Base-by-base conservation (phyloP, 176 grass and related monocot species). In the Hordeum vulgare region DNA sequence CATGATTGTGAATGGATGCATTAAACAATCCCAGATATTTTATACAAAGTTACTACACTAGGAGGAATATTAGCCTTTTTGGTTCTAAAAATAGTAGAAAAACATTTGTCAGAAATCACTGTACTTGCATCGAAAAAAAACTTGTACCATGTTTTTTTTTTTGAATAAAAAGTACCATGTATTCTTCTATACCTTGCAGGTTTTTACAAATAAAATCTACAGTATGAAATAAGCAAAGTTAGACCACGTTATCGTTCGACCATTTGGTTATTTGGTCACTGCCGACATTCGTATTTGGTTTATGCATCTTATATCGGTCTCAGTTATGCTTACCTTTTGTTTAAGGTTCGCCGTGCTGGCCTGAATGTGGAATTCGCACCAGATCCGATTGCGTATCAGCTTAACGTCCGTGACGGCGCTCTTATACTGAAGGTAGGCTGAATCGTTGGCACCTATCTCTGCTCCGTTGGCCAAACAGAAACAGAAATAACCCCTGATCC, bases 311-410 rank as follows among this genome's bases (percentile, higher is more conserved):
- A 57, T 27, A 71, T 84, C 63, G 40, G 6, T 74, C 54, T n/a
- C 28, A 80, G 13, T 80, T 83, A 20, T 63, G n/a, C 36, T 76
- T 76, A 39, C 58, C 40, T 40, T 90, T n/a, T 83, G 75, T 34
- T 28, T 73, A 86, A 96, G 96, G 96, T 92, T 56, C 83, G 89
- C 1, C 89, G 88, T 78, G 87, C 91, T 81, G 80, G 87, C 26
- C 88, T 99, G 78, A 91, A 99, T 65, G 78, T 94, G 78, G 96
- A 99, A 14, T 96, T 99, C 70, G 96, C 96, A 74, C 85, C 91
- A 11, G 89, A 99, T 89, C 90, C 85, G 68, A 74, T 99, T 65
- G 89, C 93, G 42, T 96, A 99, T 77, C 96, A 96, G 84, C 87
- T 99, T 57, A 96, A 99, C 76, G 96, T 94, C 83, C 93, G 83